A percentile compares a stretch with the other conserved stretches of the same genome.
phyloP scores from a whole-genome alignment of 2,329 filamentous ascomycete species.

The Pseudogymnoascus verrucosus region DNA sequence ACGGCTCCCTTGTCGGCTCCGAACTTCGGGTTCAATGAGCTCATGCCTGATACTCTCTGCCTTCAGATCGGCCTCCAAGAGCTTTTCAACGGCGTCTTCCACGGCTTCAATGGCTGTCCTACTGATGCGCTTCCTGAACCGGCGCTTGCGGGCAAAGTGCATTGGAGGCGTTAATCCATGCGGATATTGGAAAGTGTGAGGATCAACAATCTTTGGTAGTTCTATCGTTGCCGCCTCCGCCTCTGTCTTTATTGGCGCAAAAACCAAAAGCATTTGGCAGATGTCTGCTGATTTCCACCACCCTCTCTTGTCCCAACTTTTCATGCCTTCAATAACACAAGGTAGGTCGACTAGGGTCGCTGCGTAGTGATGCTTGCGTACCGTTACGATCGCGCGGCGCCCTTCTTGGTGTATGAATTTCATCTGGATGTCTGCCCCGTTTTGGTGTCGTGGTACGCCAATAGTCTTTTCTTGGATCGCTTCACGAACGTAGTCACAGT shows the following conservation, averaged over 20 bases:
- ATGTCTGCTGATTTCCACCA: constrained; percentile 69
- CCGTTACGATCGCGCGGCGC: constrained; percentile 51
- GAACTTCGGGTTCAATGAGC: constrained; percentile 31
- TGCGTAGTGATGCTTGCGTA: constrained; percentile 54
- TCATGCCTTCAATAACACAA: constrained; percentile 64
- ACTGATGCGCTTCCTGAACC: constrained; percentile 49
- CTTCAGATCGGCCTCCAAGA: constrained; percentile 40
- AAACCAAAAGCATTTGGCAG: constrained; percentile 65
- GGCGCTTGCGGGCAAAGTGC: constrained; percentile 47
- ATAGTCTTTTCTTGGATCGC: constrained; percentile 71
- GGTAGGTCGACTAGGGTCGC: constrained; percentile 62
- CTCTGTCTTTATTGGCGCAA: constrained; percentile 49
- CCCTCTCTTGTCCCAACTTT: constrained; percentile 64
- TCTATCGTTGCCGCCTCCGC: constrained; percentile 35
- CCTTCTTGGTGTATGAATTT: constrained; percentile 66
- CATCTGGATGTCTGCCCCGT: constrained; percentile 70
- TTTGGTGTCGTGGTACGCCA: constrained; percentile 53
- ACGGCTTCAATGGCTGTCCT: constrained; percentile 49
- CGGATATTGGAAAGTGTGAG: constrained; percentile 31
- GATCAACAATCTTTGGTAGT: constrained; percentile 25
- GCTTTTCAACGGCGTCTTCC: constrained; percentile 45
- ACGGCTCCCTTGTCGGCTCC: constrained; percentile 19
- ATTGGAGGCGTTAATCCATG: constrained; percentile 54
- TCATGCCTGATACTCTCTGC: constrained; percentile 34
- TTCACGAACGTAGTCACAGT: constrained; percentile 74